A percentile compares a stretch with the other conserved stretches of the same genome.
Evolutionary conservation across 768 basidiomycete species (phyloP).

Genomic region (Termitomyces titanicus): DNA sequence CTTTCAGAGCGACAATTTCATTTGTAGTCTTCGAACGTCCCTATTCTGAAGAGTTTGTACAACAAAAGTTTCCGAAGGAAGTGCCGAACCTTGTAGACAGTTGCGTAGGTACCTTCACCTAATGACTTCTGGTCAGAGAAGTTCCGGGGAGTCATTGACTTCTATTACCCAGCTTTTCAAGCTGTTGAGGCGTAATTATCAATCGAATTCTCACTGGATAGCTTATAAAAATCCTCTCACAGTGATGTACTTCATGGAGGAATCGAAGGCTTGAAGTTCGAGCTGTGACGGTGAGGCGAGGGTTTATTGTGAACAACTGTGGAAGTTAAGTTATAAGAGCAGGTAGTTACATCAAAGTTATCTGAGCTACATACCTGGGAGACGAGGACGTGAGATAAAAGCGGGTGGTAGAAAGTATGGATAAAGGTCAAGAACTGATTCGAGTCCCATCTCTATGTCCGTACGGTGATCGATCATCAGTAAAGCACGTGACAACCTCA

Average conservation of each 20-base stretch:
- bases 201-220: not conserved
- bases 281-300: not conserved
- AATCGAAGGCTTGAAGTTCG: not conserved
- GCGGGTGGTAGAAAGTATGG: not conserved
- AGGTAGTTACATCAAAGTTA: not conserved
- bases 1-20: slow-evolving; percentile 96
- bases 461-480: slow-evolving; percentile 13
- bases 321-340: too few relatives aligned
- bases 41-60: slow-evolving; percentile 31
- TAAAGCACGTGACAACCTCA: slow-evolving; percentile 6
- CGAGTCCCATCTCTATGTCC: not conserved
- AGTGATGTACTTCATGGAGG: slow-evolving; percentile 52
- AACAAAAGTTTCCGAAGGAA: not conserved
- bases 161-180: slow-evolving; percentile 80
- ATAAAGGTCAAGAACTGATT: not conserved
- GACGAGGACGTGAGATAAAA: not conserved
- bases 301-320: not conserved
- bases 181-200: slow-evolving; percentile 31
- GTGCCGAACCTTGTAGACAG: slow-evolving; percentile 84
- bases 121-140: slow-evolving; percentile 47
- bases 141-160: not conserved
- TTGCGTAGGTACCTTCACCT: slow-evolving; percentile 95
- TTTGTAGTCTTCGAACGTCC: slow-evolving; percentile 97
- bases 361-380: not conserved
- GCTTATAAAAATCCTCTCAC: slow-evolving; percentile 22